These are phyloP conservation scores for Camellia lanceoleosa DNA, from an alignment of 148 eudicot species.

Conservation along the genomic window DNA sequence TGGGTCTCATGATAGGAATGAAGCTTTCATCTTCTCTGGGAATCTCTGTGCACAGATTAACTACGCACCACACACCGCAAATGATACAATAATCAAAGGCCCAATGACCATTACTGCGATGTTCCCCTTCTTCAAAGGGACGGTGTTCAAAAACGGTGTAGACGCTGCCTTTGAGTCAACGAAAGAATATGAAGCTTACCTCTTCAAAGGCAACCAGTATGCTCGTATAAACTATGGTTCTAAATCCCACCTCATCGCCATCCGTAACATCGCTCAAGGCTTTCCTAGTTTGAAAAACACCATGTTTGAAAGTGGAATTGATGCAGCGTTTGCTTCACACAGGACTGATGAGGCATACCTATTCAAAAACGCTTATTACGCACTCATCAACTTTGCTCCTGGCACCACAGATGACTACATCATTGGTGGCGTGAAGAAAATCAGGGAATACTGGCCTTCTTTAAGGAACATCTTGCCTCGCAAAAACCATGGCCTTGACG, in stretches of 20 bases:
- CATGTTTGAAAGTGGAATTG: no score
- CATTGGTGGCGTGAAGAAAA: slow-evolving; percentile 5
- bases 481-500: background rate
- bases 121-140: background rate
- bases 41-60: no score
- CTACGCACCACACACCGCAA: background rate
- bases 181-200: background rate
- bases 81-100: slow-evolving; percentile 3
- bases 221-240: background rate
- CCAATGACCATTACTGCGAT: background rate
- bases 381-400: slow-evolving; percentile 11
- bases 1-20: background rate
- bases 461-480: background rate
- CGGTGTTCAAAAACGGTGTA: background rate
- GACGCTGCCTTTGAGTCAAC: background rate
- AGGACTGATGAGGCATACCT: background rate
- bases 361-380: slow-evolving; percentile 17
- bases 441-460: slow-evolving; percentile 4
- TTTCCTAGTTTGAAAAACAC: no score
- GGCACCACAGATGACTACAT: background rate
- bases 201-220: background rate
- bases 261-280: background rate
- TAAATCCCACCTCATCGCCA: no score
- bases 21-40: no score
- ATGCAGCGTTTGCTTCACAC: no score